Evolutionary conservation across 192 early-diverging fungal genomes (phyloP).

Genomic region (Diversispora epigaea): DNA sequence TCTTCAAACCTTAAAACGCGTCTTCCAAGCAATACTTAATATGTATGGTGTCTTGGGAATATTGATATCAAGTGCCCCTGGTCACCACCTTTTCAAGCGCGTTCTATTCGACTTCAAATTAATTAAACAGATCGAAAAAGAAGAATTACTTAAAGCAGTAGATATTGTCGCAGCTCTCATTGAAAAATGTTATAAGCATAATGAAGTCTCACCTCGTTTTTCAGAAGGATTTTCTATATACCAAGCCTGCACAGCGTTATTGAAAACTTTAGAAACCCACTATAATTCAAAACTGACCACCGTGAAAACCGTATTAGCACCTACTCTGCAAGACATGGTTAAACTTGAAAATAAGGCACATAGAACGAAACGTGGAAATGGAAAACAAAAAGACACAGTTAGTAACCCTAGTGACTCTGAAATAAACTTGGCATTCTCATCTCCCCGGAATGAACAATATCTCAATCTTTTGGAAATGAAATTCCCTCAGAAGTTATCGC

Average conservation of each 20-base stretch:
- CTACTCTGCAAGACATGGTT: not conserved
- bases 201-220: not conserved
- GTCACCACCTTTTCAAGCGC: not conserved
- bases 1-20: not conserved
- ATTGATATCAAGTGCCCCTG: not conserved
- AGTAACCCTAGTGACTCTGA: too few species aligned
- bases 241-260: constrained; percentile 7
- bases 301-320: not conserved
- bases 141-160: not conserved
- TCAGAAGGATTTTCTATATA: not conserved
- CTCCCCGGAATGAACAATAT: constrained; percentile 1
- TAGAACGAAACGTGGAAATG: not conserved
- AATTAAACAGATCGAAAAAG: not conserved
- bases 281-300: not conserved
- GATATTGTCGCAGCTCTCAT: not conserved
- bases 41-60: not conserved
- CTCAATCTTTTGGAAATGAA: not conserved
- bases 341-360: not conserved
- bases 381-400: too few species aligned
- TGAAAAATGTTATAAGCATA: constrained; percentile 17
- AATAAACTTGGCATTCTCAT: not conserved
- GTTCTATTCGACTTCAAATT: constrained; percentile 9
- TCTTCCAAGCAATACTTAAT: not conserved
- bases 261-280: not conserved
- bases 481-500: not conserved